phyloP scores from a whole-genome alignment of 176 grass and related monocot species.

The Bolboschoenus planiculmis region DNA sequence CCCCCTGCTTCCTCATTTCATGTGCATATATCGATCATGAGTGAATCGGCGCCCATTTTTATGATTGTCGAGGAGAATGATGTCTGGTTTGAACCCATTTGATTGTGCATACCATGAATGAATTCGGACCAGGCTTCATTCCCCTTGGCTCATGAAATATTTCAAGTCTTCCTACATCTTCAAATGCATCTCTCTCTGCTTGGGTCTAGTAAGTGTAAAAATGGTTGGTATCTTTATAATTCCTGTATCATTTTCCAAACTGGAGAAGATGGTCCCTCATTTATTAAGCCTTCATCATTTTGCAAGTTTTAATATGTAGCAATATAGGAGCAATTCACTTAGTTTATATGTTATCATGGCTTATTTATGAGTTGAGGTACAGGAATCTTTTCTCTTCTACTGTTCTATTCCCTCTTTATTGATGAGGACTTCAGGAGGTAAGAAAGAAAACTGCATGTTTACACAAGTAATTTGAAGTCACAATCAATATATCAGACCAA shows the following conservation, averaged over 20 bases:
- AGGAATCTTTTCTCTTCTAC: neutral
- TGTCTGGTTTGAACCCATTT: constrained; percentile 27
- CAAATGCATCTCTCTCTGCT: neutral
- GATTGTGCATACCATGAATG: neutral
- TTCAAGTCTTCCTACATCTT: neutral
- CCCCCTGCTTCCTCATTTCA: neutral
- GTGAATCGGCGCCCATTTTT: neutral
- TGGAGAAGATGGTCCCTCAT: neutral
- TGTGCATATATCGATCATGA: too few species aligned
- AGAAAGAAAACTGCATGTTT: neutral
- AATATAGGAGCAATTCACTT: neutral
- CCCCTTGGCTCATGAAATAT: constrained; percentile 30
- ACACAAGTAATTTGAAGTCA: neutral
- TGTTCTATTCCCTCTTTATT: neutral
- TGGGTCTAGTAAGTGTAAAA: neutral
- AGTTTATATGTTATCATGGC: neutral
- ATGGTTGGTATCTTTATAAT: neutral
- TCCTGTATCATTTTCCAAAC: neutral
- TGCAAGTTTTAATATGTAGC: neutral
- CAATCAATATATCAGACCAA: neutral
- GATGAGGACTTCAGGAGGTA: neutral
- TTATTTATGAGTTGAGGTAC: neutral
- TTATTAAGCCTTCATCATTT: neutral
- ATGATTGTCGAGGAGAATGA: constrained; percentile 30
- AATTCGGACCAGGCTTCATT: constrained; percentile 52